Evolutionary conservation across 2,329 filamentous ascomycete species (phyloP), one percentile per base, ranked within the genome.

Genomic region (Penicillium nordicum): DNA sequence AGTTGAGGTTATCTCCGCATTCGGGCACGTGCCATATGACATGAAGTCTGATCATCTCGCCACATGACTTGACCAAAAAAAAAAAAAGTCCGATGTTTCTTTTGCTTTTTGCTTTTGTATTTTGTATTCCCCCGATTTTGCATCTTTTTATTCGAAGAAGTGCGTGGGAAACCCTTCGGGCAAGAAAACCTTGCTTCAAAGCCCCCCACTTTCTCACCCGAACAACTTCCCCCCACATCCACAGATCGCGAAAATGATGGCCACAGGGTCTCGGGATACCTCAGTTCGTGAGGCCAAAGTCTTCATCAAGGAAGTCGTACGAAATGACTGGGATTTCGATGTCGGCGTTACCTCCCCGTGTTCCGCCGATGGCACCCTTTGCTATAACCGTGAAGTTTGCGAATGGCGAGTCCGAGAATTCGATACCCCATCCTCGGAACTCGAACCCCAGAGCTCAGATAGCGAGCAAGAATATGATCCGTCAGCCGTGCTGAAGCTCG

Each of bases 301-400:
- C 27, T 72, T 76, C 48, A 66, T 78, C 47, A 73, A 70, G 43
- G 67, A 73, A 21, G 67, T 74, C 18, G 68, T 78, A 25, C 73
- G 75, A 27, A 72, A 74, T 57, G 76, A 78, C 67, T 79, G 76
- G 76, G 63, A 66, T 40, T 77, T 71, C 52, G 66, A 73, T 8
- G 58, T 64, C 34, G 64, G 65, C 1, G 50, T 63, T 44, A 53
- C 64, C 32, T 55, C 62, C 18, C 60, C 68, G 11, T 61, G 64
- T 32, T 55, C 64, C 16, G 57, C 57, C 29, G 52, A 47, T 46
- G 57, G 51, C 16, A 58, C 52, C 27, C 65, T 65, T 42, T 55
- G 51, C 47, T 63, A 65, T 25, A 59, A 67, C 41, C 67, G 67
- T 21, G 63, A 69, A 38, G 65, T 74, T 8, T 50, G 57, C 7